Percentiles rank a stretch among this genome's conserved stretches.
Conservation (phyloP, 495 filamentous ascomycete genomes). For the Mycothermus thermophilus region DNA sequence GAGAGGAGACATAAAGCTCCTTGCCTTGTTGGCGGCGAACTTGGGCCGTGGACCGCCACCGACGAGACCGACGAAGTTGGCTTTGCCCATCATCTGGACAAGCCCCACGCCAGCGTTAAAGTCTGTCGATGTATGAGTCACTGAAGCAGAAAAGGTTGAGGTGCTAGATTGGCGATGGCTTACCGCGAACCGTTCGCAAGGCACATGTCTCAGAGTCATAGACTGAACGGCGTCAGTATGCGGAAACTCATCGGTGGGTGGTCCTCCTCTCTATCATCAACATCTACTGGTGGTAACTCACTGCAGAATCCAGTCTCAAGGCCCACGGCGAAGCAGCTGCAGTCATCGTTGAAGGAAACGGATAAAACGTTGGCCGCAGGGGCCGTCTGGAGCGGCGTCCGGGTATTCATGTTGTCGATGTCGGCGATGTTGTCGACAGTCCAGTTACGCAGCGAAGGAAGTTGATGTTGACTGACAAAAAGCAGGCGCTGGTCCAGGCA, state of each 20-base stretch:
- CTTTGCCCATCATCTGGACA: constrained; percentile 76
- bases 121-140: constrained; percentile 35
- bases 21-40: constrained; percentile 74
- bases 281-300: constrained; percentile 28
- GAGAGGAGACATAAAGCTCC: constrained; percentile 7
- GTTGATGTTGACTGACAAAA: no score
- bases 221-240: constrained; percentile 35
- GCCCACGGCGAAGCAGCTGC: constrained; percentile 78
- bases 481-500: no score
- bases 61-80: constrained; percentile 79
- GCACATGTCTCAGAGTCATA: constrained; percentile 67
- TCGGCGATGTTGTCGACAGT: no score
- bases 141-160: constrained; percentile 1
- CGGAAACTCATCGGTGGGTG: not conserved
- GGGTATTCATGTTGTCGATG: constrained; percentile 63
- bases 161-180: no score
- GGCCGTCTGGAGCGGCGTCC: constrained; percentile 69
- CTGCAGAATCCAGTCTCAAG: constrained; percentile 77
- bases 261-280: not conserved
- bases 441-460: no score
- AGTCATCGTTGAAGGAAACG: constrained; percentile 75
- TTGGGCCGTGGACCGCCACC: constrained; percentile 80
- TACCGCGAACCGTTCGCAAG: constrained; percentile 45
- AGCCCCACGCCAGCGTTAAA: constrained; percentile 75
- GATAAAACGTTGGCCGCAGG: constrained; percentile 64